A percentile compares a stretch with the other conserved stretches of the same genome.
Conservation (phyloP, 2,329 filamentous ascomycete genomes). For the Aureobasidium sp. region DNA sequence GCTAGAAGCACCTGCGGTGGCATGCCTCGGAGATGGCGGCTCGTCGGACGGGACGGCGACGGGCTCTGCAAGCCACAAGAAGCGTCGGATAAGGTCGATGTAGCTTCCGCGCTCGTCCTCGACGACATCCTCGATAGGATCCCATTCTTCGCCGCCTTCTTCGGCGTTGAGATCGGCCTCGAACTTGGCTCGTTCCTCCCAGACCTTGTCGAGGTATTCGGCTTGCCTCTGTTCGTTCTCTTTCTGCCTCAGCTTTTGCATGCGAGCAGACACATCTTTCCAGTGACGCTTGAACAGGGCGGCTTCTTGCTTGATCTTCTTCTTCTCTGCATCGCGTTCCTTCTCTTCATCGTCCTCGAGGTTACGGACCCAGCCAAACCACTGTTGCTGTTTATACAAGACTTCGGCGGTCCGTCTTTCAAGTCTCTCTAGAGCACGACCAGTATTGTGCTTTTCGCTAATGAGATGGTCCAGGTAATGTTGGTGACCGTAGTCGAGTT, state of each 20-base stretch:
- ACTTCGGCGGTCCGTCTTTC: slow-evolving; percentile 38
- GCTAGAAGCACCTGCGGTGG: not conserved
- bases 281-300: slow-evolving; percentile 43
- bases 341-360: slow-evolving; percentile 43
- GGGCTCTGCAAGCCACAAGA: slow-evolving; percentile 48
- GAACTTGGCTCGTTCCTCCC: slow-evolving; percentile 35
- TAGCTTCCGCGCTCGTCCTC: slow-evolving; percentile 41
- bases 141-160: slow-evolving; percentile 38
- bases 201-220: slow-evolving; percentile 38
- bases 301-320: slow-evolving; percentile 44
- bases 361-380: slow-evolving; percentile 30
- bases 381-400: slow-evolving; percentile 41
- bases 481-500: slow-evolving; percentile 39
- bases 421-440: slow-evolving; percentile 38
- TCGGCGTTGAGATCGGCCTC: slow-evolving; percentile 24
- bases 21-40: not conserved
- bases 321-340: slow-evolving; percentile 42
- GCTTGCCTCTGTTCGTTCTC: slow-evolving; percentile 41
- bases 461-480: slow-evolving; percentile 34
- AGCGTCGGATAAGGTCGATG: slow-evolving; percentile 40
- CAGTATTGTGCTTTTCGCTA: slow-evolving; percentile 32
- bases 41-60: not conserved
- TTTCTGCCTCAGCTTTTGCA: slow-evolving; percentile 28
- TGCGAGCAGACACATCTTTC: slow-evolving; percentile 37
- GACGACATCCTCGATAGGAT: slow-evolving; percentile 43